These are phyloP conservation scores for Chaetomium cochliodes DNA, from an alignment of 495 filamentous ascomycete genomes.

Conservation along the genomic window DNA sequence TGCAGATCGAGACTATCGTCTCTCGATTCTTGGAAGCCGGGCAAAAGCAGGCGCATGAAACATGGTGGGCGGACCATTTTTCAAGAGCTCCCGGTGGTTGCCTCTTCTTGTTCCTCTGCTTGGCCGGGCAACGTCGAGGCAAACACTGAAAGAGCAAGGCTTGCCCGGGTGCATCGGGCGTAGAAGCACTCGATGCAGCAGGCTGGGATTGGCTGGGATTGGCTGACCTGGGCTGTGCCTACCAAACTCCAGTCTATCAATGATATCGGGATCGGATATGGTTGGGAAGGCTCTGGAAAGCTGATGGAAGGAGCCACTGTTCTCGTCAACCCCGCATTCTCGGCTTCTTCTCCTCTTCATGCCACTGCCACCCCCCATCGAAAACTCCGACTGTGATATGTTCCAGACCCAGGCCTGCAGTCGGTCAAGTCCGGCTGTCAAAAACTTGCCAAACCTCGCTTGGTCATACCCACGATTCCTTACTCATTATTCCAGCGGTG, in stretches of 20 bases:
- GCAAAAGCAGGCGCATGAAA: background rate
- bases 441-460: background rate
- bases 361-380: background rate
- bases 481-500: background rate
- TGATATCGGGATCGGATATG: background rate
- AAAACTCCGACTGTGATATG: background rate
- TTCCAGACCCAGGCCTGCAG: no score
- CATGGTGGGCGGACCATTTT: background rate
- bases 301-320: background rate
- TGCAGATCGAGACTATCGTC: background rate
- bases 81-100: background rate
- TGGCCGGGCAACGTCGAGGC: constrained; percentile 8
- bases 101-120: background rate
- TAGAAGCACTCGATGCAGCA: background rate
- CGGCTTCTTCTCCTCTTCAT: background rate
- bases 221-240: background rate
- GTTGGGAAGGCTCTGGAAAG: no score
- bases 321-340: constrained; percentile 7
- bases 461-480: background rate
- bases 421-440: no score
- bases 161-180: background rate
- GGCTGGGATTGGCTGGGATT: no score
- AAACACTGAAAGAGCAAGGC: background rate
- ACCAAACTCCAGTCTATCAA: no score
- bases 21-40: background rate